A percentile compares a stretch with the other conserved stretches of the same genome.
Evolutionary conservation across 2,329 filamentous ascomycete genomes (phyloP).

Genomic region (Cryphonectria naterciae): DNA sequence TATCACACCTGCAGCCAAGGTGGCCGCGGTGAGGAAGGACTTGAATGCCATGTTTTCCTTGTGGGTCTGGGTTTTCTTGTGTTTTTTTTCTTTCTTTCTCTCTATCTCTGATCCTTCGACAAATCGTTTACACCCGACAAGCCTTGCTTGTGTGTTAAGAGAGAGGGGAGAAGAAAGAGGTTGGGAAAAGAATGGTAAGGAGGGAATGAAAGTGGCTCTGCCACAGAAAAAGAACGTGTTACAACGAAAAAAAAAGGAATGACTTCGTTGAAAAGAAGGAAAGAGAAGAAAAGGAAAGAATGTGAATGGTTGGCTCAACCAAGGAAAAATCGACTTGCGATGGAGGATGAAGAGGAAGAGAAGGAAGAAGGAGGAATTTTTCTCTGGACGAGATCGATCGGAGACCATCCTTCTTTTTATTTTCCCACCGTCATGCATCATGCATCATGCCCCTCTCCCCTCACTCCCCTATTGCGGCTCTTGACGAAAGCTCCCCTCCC

Average conservation of each 20-base stretch:
- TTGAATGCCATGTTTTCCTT: constrained; percentile 14
- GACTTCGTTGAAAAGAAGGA: constrained; percentile 20
- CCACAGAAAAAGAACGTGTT: constrained; percentile 28
- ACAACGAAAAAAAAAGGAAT: constrained; percentile 28
- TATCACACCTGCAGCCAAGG: constrained; percentile 26
- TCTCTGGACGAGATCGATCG: neutral
- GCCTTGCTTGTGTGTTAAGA: constrained; percentile 8
- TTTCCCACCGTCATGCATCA: neutral
- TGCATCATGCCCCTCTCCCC: neutral
- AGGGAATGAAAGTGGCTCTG: constrained; percentile 28
- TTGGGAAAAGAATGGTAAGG: constrained; percentile 7
- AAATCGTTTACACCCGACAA: constrained; percentile 13
- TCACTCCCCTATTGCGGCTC: constrained; percentile 11
- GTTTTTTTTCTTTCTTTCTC: neutral
- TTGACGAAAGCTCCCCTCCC: neutral
- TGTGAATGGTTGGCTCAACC: constrained; percentile 28
- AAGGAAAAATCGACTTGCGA: constrained; percentile 25
- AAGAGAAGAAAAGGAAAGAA: neutral
- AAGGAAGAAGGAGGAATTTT: neutral
- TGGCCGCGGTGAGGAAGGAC: constrained; percentile 24
- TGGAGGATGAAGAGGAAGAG: constrained; percentile 21
- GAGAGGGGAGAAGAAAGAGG: neutral
- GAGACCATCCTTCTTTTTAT: constrained; percentile 14
- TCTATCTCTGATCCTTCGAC: neutral
- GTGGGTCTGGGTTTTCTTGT: neutral